Conservation (phyloP, 2,329 filamentous ascomycete species). For the Gaeumannomyces tritici region DNA sequence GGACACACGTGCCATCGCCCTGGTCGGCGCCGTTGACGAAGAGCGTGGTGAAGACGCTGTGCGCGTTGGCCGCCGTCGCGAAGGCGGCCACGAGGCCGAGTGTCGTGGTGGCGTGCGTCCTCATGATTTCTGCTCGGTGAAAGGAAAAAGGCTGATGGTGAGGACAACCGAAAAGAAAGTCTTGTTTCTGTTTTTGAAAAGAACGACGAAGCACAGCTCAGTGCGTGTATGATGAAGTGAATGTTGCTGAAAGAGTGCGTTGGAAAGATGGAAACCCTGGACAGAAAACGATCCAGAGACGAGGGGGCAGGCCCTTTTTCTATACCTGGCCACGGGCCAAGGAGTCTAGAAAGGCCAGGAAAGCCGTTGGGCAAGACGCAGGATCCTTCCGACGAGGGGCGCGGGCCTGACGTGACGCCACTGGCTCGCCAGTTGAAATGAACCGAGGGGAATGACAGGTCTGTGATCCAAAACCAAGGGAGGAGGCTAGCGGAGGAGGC, state of each 20-base stretch:
- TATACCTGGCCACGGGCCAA: neutral
- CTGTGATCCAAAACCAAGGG: neutral
- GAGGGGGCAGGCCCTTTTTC: neutral
- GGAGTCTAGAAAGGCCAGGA: neutral
- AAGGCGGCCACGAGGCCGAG: constrained; percentile 25
- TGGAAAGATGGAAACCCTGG: neutral
- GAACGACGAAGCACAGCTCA: neutral
- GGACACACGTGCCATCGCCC: constrained; percentile 63
- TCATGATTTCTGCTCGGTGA: constrained; percentile 21
- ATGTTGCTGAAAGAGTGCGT: neutral
- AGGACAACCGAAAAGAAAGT: constrained; percentile 15
- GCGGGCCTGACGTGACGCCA: neutral
- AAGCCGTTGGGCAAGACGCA: neutral
- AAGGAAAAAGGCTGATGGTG: neutral
- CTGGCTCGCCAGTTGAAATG: neutral
- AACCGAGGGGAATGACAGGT: neutral
- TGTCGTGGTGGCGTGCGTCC: constrained; percentile 21
- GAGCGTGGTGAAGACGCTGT: constrained; percentile 56
- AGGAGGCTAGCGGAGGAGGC: neutral
- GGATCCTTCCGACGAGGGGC: neutral
- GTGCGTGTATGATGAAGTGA: neutral
- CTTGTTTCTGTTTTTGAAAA: neutral
- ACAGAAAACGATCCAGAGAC: neutral
- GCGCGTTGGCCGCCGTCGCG: constrained; percentile 33
- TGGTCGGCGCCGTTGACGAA: constrained; percentile 53